Evolutionary conservation across 305 asterid species (phyloP).

Genomic region (Ajuga reptans): DNA sequence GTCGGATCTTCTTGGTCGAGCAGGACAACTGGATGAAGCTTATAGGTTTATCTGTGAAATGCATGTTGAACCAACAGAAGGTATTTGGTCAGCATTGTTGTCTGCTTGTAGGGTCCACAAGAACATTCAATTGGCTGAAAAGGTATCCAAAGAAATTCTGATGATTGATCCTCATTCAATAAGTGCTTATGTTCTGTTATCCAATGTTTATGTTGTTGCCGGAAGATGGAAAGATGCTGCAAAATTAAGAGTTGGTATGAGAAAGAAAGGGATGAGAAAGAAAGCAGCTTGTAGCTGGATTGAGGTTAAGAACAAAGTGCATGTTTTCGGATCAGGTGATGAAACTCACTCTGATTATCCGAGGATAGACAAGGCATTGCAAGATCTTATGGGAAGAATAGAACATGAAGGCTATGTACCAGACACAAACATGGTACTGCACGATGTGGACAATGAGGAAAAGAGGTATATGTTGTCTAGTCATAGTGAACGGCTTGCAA

Average conservation of each 20-base stretch:
- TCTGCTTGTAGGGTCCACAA: slow-evolving; percentile 86
- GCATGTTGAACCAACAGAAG: slow-evolving; percentile 57
- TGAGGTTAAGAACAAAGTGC: slow-evolving; percentile 54
- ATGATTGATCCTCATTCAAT: slow-evolving; percentile 45
- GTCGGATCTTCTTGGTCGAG: slow-evolving; percentile 77
- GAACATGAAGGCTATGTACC: slow-evolving; percentile 50
- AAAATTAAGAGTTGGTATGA: slow-evolving; percentile 47
- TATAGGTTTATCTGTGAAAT: slow-evolving; percentile 47
- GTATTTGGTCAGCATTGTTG: slow-evolving; percentile 65
- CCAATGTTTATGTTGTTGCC: slow-evolving; percentile 57
- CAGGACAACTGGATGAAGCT: slow-evolving; percentile 73
- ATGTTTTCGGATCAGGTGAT: slow-evolving; percentile 64
- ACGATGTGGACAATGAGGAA: slow-evolving; percentile 62
- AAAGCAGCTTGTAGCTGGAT: slow-evolving; percentile 74
- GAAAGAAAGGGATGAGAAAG: slow-evolving; percentile 55
- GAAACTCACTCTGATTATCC: slow-evolving; percentile 50
- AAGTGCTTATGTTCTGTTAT: slow-evolving; percentile 50
- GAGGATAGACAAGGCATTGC: slow-evolving; percentile 35
- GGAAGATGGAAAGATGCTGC: slow-evolving; percentile 74
- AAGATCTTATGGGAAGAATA: slow-evolving; percentile 41
- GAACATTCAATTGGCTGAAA: slow-evolving; percentile 73
- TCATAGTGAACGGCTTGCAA: slow-evolving; percentile 58
- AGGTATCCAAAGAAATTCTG: slow-evolving; percentile 54
- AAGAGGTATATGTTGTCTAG: slow-evolving; percentile 32
- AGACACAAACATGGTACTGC: slow-evolving; percentile 41